A percentile compares a stretch with the other conserved stretches of the same genome.
Evolutionary conservation across 148 eudicot genomes (phyloP).

Genomic region (Rhododendron kiyosumense): DNA sequence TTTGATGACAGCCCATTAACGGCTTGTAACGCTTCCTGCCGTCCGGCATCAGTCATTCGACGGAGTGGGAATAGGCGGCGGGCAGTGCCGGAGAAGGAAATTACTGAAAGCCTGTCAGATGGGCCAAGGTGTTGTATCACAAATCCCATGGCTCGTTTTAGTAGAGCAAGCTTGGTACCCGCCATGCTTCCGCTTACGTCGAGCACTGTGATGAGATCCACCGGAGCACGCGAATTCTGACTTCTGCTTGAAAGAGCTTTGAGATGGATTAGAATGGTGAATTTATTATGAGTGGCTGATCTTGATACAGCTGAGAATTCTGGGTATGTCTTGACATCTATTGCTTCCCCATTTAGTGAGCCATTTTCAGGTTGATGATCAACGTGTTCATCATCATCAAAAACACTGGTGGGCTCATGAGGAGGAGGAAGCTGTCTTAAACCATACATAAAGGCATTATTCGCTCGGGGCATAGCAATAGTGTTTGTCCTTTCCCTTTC

Average conservation of each 20-base stretch:
- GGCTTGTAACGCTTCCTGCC: conserved; percentile 38
- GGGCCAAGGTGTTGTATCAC: conserved; percentile 50
- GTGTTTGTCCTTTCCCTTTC: conserved; percentile 16
- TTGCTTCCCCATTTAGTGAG: conserved; percentile 5
- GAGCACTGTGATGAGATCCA: conserved; percentile 51
- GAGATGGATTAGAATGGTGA: conserved; percentile 37
- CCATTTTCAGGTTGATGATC: conserved; percentile 14
- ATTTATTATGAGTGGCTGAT: conserved; percentile 23
- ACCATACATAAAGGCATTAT: not conserved
- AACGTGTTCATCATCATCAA: conserved; percentile 41
- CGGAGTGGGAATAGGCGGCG: conserved; percentile 56
- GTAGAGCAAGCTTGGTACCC: conserved; percentile 52
- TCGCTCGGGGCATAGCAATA: conserved; percentile 12
- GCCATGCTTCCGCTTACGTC: conserved; percentile 62
- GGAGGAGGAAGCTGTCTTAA: conserved; percentile 20
- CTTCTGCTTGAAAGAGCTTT: conserved; percentile 32
- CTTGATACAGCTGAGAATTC: conserved; percentile 42
- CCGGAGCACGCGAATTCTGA: conserved; percentile 34
- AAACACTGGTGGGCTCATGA: conserved; percentile 32
- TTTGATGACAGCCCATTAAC: conserved; percentile 36
- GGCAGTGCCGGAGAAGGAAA: conserved; percentile 52
- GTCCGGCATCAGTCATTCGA: conserved; percentile 41
- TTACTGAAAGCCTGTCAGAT: conserved; percentile 50
- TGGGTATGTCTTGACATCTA: conserved; percentile 37
- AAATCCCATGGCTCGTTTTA: conserved; percentile 55